These are phyloP conservation scores for Gorgonomyces haynaldii DNA, from an alignment of 192 early-diverging fungal species.

Conservation along the genomic window DNA sequence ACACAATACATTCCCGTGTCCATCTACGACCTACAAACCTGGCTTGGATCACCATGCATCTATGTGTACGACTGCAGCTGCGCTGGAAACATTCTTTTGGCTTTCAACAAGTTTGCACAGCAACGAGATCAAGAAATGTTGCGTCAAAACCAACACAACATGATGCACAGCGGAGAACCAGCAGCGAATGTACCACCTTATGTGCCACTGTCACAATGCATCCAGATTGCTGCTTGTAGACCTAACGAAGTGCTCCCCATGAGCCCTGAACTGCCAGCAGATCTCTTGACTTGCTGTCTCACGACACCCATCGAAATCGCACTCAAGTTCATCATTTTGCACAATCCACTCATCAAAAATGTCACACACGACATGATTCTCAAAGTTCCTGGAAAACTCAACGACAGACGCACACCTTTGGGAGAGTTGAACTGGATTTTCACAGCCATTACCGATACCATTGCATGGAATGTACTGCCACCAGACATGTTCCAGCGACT, in stretches of 20 bases:
- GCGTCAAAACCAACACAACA: background rate
- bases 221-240: conserved; percentile 87
- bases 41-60: conserved; percentile 90
- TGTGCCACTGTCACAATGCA: conserved; percentile 58
- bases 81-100: conserved; percentile 80
- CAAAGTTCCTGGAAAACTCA: conserved; percentile 72
- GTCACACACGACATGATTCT: conserved; percentile 80
- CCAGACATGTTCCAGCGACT: conserved; percentile 80
- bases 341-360: conserved; percentile 61
- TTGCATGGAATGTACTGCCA: conserved; percentile 89
- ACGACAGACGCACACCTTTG: conserved; percentile 84
- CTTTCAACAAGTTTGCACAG: conserved; percentile 81
- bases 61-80: conserved; percentile 95
- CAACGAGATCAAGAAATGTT: conserved; percentile 62
- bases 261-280: conserved; percentile 88
- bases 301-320: conserved; percentile 94
- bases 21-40: conserved; percentile 80
- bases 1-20: conserved; percentile 97
- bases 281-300: conserved; percentile 91
- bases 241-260: conserved; percentile 78
- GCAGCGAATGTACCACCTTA: conserved; percentile 1
- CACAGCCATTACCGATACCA: conserved; percentile 95
- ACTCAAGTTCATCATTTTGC: conserved; percentile 78
- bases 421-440: conserved; percentile 99
- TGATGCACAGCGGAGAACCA: background rate